Percentiles rank a stretch among this genome's conserved stretches.
phyloP scores from a whole-genome alignment of 2,329 filamentous ascomycete species.

The Pseudogymnoascus sp. region DNA sequence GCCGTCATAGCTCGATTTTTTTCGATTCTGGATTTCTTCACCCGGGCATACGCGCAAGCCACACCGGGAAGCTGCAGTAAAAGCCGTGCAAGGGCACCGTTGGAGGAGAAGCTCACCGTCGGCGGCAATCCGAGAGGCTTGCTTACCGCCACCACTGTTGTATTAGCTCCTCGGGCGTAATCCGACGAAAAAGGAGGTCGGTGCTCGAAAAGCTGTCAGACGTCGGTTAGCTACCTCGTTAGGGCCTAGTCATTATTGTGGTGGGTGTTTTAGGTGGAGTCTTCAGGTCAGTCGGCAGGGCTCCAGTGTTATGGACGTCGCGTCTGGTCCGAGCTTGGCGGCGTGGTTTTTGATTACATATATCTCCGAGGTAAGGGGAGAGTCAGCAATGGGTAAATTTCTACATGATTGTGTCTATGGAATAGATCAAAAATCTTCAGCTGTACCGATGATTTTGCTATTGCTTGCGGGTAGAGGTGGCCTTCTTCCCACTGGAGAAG shows the following conservation, averaged over 20 bases:
- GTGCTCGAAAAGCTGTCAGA: not conserved
- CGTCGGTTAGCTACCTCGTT: not conserved
- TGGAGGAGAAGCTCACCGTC: not conserved
- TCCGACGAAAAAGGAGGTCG: not conserved
- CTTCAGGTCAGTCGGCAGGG: not conserved
- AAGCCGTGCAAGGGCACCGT: not conserved
- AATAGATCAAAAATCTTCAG: not conserved
- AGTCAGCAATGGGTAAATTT: not conserved
- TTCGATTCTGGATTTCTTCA: not conserved
- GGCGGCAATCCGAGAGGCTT: not conserved
- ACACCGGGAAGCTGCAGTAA: not conserved
- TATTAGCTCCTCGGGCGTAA: not conserved
- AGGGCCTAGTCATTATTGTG: not conserved
- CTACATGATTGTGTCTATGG: not conserved
- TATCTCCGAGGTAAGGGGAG: not conserved
- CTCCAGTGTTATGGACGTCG: not conserved
- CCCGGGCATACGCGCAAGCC: not conserved
- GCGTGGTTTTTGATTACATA: not conserved
- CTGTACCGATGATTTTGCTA: not conserved
- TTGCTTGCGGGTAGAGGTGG: not conserved
- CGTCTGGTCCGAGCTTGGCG: conserved; percentile 3
- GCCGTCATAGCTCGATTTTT: not conserved
- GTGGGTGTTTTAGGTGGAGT: not conserved
- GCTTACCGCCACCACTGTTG: not conserved
- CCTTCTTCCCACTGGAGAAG: not conserved